Evolutionary conservation across 2,329 filamentous ascomycete genomes (phyloP).

Genomic region (Parastagonospora avenae): DNA sequence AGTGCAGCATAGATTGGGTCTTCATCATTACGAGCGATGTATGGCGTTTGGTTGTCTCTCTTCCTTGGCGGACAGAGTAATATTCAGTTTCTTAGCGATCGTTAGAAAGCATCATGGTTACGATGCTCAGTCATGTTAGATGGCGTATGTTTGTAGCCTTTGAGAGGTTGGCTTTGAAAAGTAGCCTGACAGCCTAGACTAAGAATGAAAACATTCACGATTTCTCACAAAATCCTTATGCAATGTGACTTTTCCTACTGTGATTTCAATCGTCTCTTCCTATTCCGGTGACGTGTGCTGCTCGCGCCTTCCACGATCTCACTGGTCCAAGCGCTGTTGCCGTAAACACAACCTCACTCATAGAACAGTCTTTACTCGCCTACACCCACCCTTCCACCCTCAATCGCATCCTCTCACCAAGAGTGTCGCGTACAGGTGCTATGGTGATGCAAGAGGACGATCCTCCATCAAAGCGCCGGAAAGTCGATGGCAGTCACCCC

Average conservation of each 20-base stretch:
- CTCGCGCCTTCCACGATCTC: neutral
- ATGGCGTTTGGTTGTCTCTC: conserved; percentile 39
- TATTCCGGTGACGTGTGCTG: neutral
- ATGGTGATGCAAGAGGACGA: conserved; percentile 13
- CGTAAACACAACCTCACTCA: too few species aligned
- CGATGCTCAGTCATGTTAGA: conserved; percentile 33
- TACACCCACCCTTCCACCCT: neutral
- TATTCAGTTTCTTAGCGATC: conserved; percentile 35
- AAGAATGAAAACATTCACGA: conserved; percentile 26
- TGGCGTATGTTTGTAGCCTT: conserved; percentile 34
- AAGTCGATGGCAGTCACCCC: conserved; percentile 12
- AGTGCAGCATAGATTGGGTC: conserved; percentile 70
- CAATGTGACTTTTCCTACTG: neutral
- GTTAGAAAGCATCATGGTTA: conserved; percentile 25
- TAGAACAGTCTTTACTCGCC: neutral
- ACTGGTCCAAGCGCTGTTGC: neutral
- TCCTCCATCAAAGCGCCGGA: conserved; percentile 35
- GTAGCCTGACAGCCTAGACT: conserved; percentile 21
- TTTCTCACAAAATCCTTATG: neutral
- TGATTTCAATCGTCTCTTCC: neutral
- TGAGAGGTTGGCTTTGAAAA: conserved; percentile 24
- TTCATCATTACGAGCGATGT: conserved; percentile 31
- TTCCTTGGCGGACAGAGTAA: conserved; percentile 26
- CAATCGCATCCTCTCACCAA: neutral
- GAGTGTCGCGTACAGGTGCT: neutral